These are phyloP conservation scores for Sphaerobolus stellatus DNA, from an alignment of 1,284 basidiomycete genomes.

Conservation along the genomic window DNA sequence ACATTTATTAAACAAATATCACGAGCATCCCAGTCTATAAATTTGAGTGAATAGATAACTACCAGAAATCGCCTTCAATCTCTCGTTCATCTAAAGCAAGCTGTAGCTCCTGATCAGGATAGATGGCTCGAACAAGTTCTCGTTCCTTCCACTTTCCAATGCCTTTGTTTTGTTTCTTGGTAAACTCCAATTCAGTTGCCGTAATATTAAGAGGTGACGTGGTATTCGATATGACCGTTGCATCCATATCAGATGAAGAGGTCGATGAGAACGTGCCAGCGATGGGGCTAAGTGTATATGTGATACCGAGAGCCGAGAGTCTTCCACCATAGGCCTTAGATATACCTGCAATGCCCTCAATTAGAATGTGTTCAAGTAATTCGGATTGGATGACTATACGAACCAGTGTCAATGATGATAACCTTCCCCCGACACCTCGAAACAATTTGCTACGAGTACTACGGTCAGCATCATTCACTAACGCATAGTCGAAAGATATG, in stretches of 20 bases:
- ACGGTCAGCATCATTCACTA: neutral
- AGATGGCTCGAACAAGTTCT: slow-evolving; percentile 79
- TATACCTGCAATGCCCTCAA: slow-evolving; percentile 78
- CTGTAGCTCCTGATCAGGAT: too few species aligned
- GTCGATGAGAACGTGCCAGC: neutral
- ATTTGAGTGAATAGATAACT: too few species aligned
- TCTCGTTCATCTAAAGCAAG: too few species aligned
- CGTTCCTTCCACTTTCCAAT: slow-evolving; percentile 62
- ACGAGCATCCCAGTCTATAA: too few species aligned
- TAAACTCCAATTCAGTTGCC: slow-evolving; percentile 22
- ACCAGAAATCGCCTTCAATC: too few species aligned
- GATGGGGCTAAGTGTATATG: slow-evolving; percentile 68
- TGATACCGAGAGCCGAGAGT: slow-evolving; percentile 81
- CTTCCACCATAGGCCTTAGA: slow-evolving; percentile 93
- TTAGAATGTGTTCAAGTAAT: neutral
- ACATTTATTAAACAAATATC: too few species aligned
- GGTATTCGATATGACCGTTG: slow-evolving; percentile 29
- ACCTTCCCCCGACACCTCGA: slow-evolving; percentile 83
- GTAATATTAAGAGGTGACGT: neutral
- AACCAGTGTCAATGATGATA: slow-evolving; percentile 87
- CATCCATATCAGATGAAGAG: slow-evolving; percentile 6
- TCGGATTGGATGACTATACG: slow-evolving; percentile 11
- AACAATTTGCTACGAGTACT: slow-evolving; percentile 58
- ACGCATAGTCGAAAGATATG: neutral
- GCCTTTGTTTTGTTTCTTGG: neutral